A percentile compares a stretch with the other conserved stretches of the same genome.
phyloP scores from a whole-genome alignment of 2,329 filamentous ascomycete species.

The Thielaviopsis euricoi region DNA sequence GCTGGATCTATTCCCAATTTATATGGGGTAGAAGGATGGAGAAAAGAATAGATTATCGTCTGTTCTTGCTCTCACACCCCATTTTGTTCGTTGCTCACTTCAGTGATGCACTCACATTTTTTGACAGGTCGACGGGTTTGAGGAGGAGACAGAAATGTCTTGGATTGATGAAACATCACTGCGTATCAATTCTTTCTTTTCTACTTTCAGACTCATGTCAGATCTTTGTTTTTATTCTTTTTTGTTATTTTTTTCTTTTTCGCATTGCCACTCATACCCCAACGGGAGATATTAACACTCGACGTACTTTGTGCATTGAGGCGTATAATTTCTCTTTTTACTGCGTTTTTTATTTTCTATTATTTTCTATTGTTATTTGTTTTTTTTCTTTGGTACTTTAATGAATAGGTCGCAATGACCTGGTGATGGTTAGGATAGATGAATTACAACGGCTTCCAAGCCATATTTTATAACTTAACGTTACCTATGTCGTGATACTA shows the following conservation, averaged over 20 bases:
- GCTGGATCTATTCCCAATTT: neutral
- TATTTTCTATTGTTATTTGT: neutral
- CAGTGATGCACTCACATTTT: neutral
- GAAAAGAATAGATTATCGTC: neutral
- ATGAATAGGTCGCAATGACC: neutral
- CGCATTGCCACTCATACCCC: slow-evolving; percentile 3
- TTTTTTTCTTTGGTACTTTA: neutral
- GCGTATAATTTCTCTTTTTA: neutral
- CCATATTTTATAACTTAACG: neutral
- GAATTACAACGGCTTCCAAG: neutral
- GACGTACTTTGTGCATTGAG: neutral
- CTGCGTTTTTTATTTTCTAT: neutral
- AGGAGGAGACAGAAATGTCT: neutral
- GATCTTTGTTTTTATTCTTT: neutral
- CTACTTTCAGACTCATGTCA: neutral
- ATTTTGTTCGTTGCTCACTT: neutral
- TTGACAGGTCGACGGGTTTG: neutral
- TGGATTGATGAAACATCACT: neutral
- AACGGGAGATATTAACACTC: neutral
- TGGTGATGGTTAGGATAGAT: neutral
- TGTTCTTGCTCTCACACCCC: neutral
- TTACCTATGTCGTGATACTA: neutral
- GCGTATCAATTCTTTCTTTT: neutral
- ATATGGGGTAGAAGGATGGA: neutral
- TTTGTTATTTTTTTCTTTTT: neutral